phyloP scores from a whole-genome alignment of 129 eudicot genomes.

The Pulicaria dysenterica region DNA sequence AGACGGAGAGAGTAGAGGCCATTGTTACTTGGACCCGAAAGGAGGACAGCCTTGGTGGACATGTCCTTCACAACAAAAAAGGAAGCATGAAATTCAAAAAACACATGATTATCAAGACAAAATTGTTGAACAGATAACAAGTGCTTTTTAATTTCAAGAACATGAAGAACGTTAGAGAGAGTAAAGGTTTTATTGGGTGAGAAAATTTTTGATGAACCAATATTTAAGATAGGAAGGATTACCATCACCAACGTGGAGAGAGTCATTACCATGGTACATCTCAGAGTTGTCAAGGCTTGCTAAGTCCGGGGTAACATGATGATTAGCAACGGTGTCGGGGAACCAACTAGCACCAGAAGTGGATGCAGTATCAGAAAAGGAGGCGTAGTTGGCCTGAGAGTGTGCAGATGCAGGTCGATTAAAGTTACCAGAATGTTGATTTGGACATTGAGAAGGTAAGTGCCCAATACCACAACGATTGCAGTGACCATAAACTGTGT shows the following conservation, averaged over 20 bases:
- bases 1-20: no score
- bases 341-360: not conserved
- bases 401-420: not conserved
- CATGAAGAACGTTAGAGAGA: no score
- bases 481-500: slow-evolving; percentile 1
- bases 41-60: no score
- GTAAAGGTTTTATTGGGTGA: no score
- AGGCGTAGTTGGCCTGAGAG: not conserved
- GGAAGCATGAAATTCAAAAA: no score
- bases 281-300: not conserved
- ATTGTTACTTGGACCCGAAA: no score
- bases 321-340: not conserved
- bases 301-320: not conserved
- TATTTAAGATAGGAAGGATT: not conserved
- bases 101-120: no score
- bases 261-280: not conserved
- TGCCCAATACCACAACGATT: not conserved
- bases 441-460: slow-evolving; percentile 6
- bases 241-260: not conserved
- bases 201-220: no score
- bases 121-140: no score
- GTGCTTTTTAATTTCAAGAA: no score
- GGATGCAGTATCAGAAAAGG: not conserved
- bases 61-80: no score
- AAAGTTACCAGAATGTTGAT: not conserved